Evolutionary conservation across 2,329 filamentous ascomycete genomes (phyloP).

Genomic region (Hypoxylon sp.): DNA sequence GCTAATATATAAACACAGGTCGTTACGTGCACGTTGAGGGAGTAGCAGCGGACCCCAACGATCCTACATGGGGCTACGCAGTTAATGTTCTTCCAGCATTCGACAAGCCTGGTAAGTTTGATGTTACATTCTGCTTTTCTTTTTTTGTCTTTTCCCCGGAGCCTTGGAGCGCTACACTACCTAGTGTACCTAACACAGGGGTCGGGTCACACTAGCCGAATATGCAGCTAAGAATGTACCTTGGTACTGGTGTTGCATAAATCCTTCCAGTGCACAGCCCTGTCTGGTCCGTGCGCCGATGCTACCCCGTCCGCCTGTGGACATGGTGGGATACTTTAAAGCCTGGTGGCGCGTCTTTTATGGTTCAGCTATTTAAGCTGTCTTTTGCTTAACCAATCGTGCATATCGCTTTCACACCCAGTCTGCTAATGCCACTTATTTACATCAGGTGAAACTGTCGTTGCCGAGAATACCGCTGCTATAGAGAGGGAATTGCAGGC

Average conservation of each 20-base stretch:
- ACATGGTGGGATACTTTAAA: conserved; percentile 3
- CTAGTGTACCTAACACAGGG: too few species aligned
- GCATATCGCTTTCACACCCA: conserved; percentile 36
- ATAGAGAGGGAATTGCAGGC: conserved; percentile 36
- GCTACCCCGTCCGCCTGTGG: neutral
- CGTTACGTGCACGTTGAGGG: neutral
- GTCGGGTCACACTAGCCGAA: conserved; percentile 1
- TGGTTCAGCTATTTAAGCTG: conserved; percentile 23
- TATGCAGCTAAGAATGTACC: neutral
- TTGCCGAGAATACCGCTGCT: conserved; percentile 37
- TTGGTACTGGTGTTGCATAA: neutral
- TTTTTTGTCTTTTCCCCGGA: conserved; percentile 12
- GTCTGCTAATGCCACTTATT: conserved; percentile 39
- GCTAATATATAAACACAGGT: conserved; percentile 31
- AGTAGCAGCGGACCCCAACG: neutral
- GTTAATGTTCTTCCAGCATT: conserved; percentile 47
- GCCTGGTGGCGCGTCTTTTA: conserved; percentile 17
- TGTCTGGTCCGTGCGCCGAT: conserved; percentile 1
- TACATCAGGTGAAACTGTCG: conserved; percentile 34
- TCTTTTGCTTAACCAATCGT: neutral
- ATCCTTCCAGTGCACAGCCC: neutral
- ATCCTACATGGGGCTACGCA: conserved; percentile 46
- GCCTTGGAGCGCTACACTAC: conserved; percentile 1
- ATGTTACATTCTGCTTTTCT: conserved; percentile 14
- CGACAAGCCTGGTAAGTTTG: conserved; percentile 35